Percentiles rank a stretch among this genome's conserved stretches.
Conservation (phyloP, 164 flowering plant species). For the Tetracentron sinense region DNA sequence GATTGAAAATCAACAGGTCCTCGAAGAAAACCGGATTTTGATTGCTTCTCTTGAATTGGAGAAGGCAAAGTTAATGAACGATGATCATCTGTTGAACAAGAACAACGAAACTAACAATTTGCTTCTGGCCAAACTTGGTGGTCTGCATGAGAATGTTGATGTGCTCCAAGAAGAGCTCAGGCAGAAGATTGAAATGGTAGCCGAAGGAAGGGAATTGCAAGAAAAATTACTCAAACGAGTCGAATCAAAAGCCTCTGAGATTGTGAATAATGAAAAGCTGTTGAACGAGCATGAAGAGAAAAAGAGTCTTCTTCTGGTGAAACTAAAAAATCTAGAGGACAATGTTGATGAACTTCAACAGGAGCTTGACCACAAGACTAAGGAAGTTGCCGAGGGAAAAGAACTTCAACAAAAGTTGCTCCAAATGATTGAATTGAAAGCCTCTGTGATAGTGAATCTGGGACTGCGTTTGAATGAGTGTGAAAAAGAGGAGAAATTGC, state of each 20-base stretch:
- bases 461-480: constrained; percentile 24
- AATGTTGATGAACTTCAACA: constrained; percentile 22
- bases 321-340: constrained; percentile 12
- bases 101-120: not conserved
- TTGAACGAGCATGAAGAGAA: constrained; percentile 22
- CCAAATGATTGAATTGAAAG: constrained; percentile 26
- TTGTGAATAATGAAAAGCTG: constrained; percentile 9
- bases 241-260: not conserved
- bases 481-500: constrained; percentile 22
- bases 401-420: constrained; percentile 29
- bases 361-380: constrained; percentile 23
- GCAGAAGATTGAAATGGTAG: constrained; percentile 9
- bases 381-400: constrained; percentile 39
- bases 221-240: constrained; percentile 2
- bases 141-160: not conserved
- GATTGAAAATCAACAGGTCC: constrained; percentile 35
- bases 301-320: constrained; percentile 8
- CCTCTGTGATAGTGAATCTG: constrained; percentile 15
- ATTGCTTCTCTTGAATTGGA: constrained; percentile 33
- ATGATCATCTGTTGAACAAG: constrained; percentile 2
- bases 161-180: constrained; percentile 17
- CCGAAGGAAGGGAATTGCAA: constrained; percentile 3
- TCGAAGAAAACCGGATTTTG: constrained; percentile 41
- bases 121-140: not conserved
- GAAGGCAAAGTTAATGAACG: constrained; percentile 21